Conservation (phyloP, 495 filamentous ascomycete genomes). For the Annulohypoxylon maeteangense region DNA sequence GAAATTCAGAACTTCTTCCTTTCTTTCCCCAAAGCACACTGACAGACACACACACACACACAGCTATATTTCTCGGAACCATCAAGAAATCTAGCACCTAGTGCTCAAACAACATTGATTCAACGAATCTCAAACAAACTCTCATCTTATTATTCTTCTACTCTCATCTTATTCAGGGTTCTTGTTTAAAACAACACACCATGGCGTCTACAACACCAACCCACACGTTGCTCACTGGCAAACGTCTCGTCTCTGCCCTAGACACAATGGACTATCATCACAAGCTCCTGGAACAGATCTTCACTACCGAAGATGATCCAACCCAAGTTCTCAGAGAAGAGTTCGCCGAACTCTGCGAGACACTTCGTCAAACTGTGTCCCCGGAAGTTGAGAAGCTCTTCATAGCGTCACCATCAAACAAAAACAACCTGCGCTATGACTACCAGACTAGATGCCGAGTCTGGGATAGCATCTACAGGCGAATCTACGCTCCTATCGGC, state of each 20-base stretch:
- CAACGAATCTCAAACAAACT: not conserved
- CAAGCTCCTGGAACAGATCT: not conserved
- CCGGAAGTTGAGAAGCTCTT: not conserved
- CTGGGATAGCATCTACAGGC: slow-evolving; percentile 9
- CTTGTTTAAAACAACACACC: not conserved
- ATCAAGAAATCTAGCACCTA: not conserved
- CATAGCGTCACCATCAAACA: not conserved
- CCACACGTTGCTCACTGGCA: slow-evolving; percentile 1
- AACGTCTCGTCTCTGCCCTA: not conserved
- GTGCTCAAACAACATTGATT: not conserved
- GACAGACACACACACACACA: not conserved
- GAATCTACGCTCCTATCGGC: not conserved
- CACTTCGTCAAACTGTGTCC: not conserved
- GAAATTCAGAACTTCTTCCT: not conserved
- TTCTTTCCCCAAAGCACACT: not conserved
- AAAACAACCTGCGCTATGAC: not conserved
- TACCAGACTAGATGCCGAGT: not conserved
- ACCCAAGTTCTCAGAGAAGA: not conserved
- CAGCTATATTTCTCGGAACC: not conserved
- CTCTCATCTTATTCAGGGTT: too few species aligned
- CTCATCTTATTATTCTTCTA: too few species aligned
- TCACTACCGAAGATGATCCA: not conserved
- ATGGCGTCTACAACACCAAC: not conserved
- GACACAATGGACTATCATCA: not conserved
- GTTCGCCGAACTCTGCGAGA: not conserved